These are phyloP conservation scores for Trichoderma reesei DNA, from an alignment of 495 filamentous ascomycete genomes.

Conservation along the genomic window DNA sequence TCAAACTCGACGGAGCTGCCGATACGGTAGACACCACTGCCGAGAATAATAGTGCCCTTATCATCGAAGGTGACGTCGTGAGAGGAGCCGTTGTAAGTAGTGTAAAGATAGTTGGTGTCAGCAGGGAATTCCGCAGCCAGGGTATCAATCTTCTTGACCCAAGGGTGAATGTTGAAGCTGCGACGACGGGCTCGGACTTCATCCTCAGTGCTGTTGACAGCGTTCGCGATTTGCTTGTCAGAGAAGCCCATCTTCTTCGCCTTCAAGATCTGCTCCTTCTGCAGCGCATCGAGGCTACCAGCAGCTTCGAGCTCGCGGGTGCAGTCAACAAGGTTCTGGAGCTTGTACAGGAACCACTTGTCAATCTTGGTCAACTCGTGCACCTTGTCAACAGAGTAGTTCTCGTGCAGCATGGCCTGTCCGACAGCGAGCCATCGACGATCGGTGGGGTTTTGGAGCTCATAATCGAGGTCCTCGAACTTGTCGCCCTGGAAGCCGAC, in stretches of 20 bases:
- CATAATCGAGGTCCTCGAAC: slow-evolving; percentile 87
- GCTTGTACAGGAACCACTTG: slow-evolving; percentile 95
- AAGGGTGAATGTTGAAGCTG: slow-evolving; percentile 76
- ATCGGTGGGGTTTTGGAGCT: slow-evolving; percentile 84
- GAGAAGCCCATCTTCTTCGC: slow-evolving; percentile 98
- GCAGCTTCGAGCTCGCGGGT: slow-evolving; percentile 78
- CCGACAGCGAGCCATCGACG: slow-evolving; percentile 94
- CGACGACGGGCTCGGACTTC: slow-evolving; percentile 77
- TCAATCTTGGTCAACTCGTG: slow-evolving; percentile 95
- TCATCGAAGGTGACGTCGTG: slow-evolving; percentile 96
- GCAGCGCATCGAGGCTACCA: slow-evolving; percentile 75
- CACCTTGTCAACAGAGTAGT: slow-evolving; percentile 80
- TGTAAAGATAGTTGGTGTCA: slow-evolving; percentile 94
- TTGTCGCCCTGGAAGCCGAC: slow-evolving; percentile 90
- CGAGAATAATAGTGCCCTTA: slow-evolving; percentile 80
- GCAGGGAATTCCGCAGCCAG: slow-evolving; percentile 97
- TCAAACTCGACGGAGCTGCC: slow-evolving; percentile 97
- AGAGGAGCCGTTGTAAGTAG: slow-evolving; percentile 92
- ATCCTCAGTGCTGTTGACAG: slow-evolving; percentile 79
- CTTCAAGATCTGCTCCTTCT: slow-evolving; percentile 76
- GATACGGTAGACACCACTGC: slow-evolving; percentile 92
- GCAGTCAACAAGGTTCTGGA: slow-evolving; percentile 90
- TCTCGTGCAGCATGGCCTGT: slow-evolving; percentile 94
- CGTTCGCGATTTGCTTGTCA: slow-evolving; percentile 83
- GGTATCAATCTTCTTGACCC: slow-evolving; percentile 97